Percentiles rank a stretch among this genome's conserved stretches.
Conservation (phyloP, 805 yeast species). For the Starmerella roubikii region DNA sequence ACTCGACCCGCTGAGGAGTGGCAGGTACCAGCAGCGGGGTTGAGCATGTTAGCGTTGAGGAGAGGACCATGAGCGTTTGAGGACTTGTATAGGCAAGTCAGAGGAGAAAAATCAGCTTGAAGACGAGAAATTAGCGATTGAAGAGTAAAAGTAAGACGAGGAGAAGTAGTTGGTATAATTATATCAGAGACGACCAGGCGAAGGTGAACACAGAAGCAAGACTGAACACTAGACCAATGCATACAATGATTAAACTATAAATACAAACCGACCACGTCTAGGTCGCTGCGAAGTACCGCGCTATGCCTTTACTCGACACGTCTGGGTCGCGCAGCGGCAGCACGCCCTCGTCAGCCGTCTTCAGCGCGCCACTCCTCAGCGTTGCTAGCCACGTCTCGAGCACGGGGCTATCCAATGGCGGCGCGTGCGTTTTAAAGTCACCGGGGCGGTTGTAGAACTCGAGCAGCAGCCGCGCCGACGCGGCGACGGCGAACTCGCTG, state of each 20-base stretch:
- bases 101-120: too few relatives aligned
- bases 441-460: slow-evolving; percentile 4
- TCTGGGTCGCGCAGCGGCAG: slow-evolving; percentile 18
- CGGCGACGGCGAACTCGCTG: neutral
- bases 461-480: slow-evolving; percentile 7
- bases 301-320: slow-evolving; percentile 27
- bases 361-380: neutral
- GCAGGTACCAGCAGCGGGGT: slow-evolving; percentile 20
- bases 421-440: slow-evolving; percentile 3
- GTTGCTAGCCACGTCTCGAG: slow-evolving; percentile 1
- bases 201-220: too few relatives aligned
- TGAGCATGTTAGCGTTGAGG: too few relatives aligned
- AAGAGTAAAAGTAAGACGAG: too few relatives aligned
- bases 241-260: too few relatives aligned
- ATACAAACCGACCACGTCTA: neutral
- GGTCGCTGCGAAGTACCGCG: slow-evolving; percentile 17
- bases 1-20: slow-evolving; percentile 22
- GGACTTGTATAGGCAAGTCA: too few relatives aligned
- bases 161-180: too few relatives aligned
- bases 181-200: too few relatives aligned
- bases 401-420: neutral
- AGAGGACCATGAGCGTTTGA: too few relatives aligned
- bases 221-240: too few relatives aligned
- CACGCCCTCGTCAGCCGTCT: neutral
- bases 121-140: too few relatives aligned